Evolutionary conservation across 208 protist species (phyloP).

Genomic region (Vickermania spadyakhi): DNA sequence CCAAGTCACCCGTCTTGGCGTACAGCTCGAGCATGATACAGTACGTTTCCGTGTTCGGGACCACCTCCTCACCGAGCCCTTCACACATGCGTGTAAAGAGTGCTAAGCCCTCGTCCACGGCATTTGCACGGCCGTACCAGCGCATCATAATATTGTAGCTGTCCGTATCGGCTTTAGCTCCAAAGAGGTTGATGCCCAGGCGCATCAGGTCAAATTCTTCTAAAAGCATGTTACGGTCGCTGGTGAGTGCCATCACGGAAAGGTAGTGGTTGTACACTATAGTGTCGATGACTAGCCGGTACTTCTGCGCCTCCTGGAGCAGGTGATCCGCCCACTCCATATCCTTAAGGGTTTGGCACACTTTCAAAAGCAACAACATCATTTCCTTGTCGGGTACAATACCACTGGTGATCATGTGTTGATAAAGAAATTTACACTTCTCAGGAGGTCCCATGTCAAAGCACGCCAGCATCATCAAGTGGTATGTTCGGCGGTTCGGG

Average conservation of each 20-base stretch:
- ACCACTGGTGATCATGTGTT: slow-evolving; percentile 21
- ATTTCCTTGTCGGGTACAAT: slow-evolving; percentile 28
- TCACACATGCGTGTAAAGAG: slow-evolving; percentile 19
- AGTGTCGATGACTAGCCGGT: slow-evolving; percentile 33
- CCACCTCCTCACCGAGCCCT: slow-evolving; percentile 13
- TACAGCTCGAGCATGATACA: slow-evolving; percentile 49
- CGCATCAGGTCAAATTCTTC: slow-evolving; percentile 54
- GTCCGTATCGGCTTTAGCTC: slow-evolving; percentile 44
- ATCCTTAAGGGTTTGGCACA: slow-evolving; percentile 35
- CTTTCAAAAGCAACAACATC: slow-evolving; percentile 39
- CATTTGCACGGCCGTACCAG: slow-evolving; percentile 19
- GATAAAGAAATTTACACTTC: slow-evolving; percentile 33
- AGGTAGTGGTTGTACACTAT: slow-evolving; percentile 72
- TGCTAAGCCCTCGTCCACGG: slow-evolving; percentile 13
- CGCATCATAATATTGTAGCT: slow-evolving; percentile 68
- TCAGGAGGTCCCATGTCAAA: slow-evolving; percentile 22
- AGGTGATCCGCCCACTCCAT: slow-evolving; percentile 36
- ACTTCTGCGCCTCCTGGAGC: slow-evolving; percentile 28
- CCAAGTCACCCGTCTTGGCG: slow-evolving; percentile 14
- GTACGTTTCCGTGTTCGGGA: slow-evolving; percentile 62
- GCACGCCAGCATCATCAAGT: slow-evolving; percentile 49
- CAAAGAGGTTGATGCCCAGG: slow-evolving; percentile 51
- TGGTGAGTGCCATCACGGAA: slow-evolving; percentile 42
- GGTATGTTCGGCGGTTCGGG: slow-evolving; percentile 68
- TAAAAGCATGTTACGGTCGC: slow-evolving; percentile 17